Evolutionary conservation across 306 rosid genomes (phyloP).

Genomic region (Sindora glabra): DNA sequence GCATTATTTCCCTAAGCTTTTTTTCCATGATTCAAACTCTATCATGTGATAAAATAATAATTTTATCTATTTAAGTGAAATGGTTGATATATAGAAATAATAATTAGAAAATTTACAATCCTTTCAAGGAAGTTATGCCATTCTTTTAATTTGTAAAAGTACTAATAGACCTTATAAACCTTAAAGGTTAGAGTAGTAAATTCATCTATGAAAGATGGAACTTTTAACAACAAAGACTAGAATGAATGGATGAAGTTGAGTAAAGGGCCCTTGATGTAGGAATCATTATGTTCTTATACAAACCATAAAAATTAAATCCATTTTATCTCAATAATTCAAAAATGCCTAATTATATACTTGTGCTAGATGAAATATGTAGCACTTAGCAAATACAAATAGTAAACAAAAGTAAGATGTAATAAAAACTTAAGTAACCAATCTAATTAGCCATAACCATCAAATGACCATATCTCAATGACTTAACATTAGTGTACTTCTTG

Average conservation of each 20-base stretch:
- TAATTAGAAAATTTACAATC: not conserved
- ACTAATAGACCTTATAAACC: no score
- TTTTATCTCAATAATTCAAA: not conserved
- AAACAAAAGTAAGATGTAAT: not conserved
- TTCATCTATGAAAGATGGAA: slow-evolving; percentile 81
- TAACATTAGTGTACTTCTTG: slow-evolving; percentile 56
- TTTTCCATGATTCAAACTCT: slow-evolving; percentile 72
- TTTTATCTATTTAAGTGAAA: slow-evolving; percentile 56
- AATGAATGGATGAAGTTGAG: slow-evolving; percentile 88
- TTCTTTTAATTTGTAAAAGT: not conserved
- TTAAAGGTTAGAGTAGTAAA: slow-evolving; percentile 88
- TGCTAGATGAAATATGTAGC: not conserved
- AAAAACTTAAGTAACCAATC: slow-evolving; percentile 29
- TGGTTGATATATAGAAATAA: slow-evolving; percentile 51
- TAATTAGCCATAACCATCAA: slow-evolving; percentile 99
- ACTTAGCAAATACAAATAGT: not conserved
- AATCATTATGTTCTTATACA: slow-evolving; percentile 91
- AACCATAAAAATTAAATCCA: not conserved
- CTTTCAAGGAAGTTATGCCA: no score
- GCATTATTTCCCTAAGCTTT: slow-evolving; percentile 66
- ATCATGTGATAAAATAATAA: slow-evolving; percentile 87
- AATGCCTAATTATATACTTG: not conserved
- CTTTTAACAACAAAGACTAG: slow-evolving; percentile 82
- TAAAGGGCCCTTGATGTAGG: slow-evolving; percentile 88
- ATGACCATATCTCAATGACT: slow-evolving; percentile 89